Conservation (phyloP, 805 yeast species). For the Cyberlindnera saturnus region DNA sequence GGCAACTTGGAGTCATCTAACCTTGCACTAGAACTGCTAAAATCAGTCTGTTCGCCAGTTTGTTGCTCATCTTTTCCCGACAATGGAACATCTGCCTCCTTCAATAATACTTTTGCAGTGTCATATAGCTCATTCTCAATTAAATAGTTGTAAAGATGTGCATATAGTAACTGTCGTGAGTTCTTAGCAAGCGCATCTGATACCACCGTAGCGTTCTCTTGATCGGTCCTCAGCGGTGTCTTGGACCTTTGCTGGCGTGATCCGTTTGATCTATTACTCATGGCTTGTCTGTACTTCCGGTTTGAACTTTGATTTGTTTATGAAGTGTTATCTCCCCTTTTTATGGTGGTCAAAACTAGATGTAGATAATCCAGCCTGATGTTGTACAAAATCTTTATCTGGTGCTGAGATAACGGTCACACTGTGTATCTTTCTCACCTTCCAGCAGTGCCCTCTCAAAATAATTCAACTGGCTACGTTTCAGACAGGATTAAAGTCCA, state of each 20-base stretch:
- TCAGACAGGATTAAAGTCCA: no score
- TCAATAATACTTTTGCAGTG: constrained; percentile 42
- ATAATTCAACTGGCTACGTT: no score
- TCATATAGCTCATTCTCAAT: constrained; percentile 41
- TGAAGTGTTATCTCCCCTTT: no score
- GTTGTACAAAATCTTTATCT: no score
- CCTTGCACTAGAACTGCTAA: not conserved
- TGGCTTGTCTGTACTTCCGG: no score
- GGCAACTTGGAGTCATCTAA: constrained; percentile 19
- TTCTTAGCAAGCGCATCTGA: constrained; percentile 42
- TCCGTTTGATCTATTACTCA: no score
- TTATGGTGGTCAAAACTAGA: no score
- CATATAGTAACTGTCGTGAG: constrained; percentile 43
- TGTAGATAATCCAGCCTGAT: no score
- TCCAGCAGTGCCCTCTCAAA: no score
- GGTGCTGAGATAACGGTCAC: no score
- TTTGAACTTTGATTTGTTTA: no score
- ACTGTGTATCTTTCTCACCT: no score
- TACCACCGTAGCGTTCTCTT: constrained; percentile 19
- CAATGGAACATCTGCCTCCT: constrained; percentile 38
- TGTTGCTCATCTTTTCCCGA: constrained; percentile 14
- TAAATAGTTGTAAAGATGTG: constrained; percentile 47
- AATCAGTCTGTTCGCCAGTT: not conserved
- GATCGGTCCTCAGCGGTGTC: not conserved
- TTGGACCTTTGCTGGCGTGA: not conserved